Evolutionary conservation across 495 filamentous ascomycete genomes (phyloP), one percentile per base, ranked within the genome.

Genomic region (Penicillium cataractarum): DNA sequence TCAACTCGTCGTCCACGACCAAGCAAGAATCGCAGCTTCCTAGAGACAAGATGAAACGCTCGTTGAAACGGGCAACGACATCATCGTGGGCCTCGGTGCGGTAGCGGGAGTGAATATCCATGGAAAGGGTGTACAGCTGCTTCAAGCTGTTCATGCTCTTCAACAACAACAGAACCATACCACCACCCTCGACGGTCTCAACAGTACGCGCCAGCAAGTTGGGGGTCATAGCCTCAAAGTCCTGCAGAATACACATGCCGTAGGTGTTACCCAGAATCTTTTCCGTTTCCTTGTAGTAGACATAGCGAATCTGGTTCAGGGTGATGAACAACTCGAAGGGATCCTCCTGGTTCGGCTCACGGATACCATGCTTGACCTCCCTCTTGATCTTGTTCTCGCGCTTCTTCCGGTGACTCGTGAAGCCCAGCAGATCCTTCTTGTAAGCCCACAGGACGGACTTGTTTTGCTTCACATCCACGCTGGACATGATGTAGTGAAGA

Each of bases 251-350:
- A 73, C 93, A 97, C 91, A 98, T 98, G 65, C 96, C 95, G 73
- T 94, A 99, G 32, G 96, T 99, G 76, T 98, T 97, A 65, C 96
- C 96, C 40, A 99, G 77, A 71, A 99, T 98, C 81, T 97, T 97
- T 62, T 99, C 96, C n/a, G 96, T 98, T 78, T 99, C 96, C 78
- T 99, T 99, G 82, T 99, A 99, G 83, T 97, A 99, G 40, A 94
- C 91, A 86, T 98, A 99, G 66, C 96, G 91, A 68, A 99, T 97
- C 72, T 97, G 92, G 76, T 97, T 90, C 58, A 97, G 86, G 21
- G 92, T 93, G 72, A 99, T 89, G 79, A 99, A 99, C 63, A 98
- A 84, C 80, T 99, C 96, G 79, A 99, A 99, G 1, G 96, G 91
- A 69, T 98, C 96, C 69, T 97, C 93, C 49, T 89, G 86, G 74